phyloP scores from a whole-genome alignment of 2,329 filamentous ascomycete species.

The Fusarium verticillioides region DNA sequence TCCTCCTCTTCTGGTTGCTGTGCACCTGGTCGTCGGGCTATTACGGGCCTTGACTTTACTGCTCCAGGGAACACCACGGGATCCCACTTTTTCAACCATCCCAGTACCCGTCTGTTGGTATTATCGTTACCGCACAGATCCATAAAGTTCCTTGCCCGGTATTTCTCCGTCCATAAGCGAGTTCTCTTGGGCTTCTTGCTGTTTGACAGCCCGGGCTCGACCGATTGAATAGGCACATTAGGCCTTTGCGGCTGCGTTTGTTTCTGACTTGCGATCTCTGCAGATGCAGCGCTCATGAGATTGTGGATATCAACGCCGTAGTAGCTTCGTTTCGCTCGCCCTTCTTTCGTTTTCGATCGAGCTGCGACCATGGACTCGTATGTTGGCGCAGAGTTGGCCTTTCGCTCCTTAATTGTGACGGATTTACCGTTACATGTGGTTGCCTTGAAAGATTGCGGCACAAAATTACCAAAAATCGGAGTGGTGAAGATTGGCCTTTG shows the following conservation, averaged over 20 bases:
- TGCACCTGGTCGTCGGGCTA: conserved; percentile 54
- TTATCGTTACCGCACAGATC: conserved; percentile 95
- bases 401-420: conserved; percentile 66
- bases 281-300: conserved; percentile 77
- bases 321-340: conserved; percentile 78
- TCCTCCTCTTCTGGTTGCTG: conserved; percentile 70
- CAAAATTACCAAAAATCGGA: conserved; percentile 42
- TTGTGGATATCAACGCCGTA: conserved; percentile 94
- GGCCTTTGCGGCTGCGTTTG: conserved; percentile 40
- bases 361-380: conserved; percentile 76
- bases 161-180: conserved; percentile 96
- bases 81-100: conserved; percentile 97
- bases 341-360: conserved; percentile 73
- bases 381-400: conserved; percentile 57
- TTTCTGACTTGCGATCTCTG: conserved; percentile 61
- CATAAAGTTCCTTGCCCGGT: conserved; percentile 89
- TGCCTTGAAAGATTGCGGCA: conserved; percentile 53
- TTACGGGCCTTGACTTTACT: conserved; percentile 65
- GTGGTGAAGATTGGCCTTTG: conserved; percentile 44
- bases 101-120: conserved; percentile 88
- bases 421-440: conserved; percentile 69
- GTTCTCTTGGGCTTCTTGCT: conserved; percentile 60
- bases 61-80: conserved; percentile 87
- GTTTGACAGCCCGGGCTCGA: conserved; percentile 50
- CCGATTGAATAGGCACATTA: conserved; percentile 54